Base-by-base conservation (phyloP, 768 basidiomycete genomes). In the Podaxis pistillaris region DNA sequence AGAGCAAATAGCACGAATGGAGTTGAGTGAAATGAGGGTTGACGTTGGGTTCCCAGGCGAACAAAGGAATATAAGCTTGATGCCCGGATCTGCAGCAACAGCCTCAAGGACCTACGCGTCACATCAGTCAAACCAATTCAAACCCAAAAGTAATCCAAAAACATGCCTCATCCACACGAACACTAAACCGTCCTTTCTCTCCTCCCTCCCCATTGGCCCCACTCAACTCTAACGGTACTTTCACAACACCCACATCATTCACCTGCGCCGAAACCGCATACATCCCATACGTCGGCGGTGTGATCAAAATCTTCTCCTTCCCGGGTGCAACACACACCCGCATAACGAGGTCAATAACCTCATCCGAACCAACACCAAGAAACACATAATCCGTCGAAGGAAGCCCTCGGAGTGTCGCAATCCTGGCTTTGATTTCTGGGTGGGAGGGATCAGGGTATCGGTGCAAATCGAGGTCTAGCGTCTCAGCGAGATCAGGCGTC, bases 251-350 rank as follows among this genome's bases (percentile, higher is more conserved):
- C 15, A 96, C 80, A 72, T 99, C 97, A 71, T 99, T 99, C 51
- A 98, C 88, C 69, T 97, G 91, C 9, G 96, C 97, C 63, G 90
- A 94, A 1, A 98, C 96, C 12, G 83, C 73, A 75, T 98, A 98
- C 96, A 98, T 99, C 17, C 96, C 97, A 72, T 98, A 98, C 12
- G 97, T 98, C 4, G 97, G 97, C 1, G 96, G 96, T 1, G 91
- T 93, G 38, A 85, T 89, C 70, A 98, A 74, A 37, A 97, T 90
- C 71, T 88, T 91, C 68, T 98, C 96, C 58, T 76, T 81, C 1
- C 74, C 84, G 0, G 97, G 97, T 1, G 75, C 76, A 67, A 96
- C 95, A 65, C 91, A 89, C 36, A 98, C 86, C 17, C 97, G 86
- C 78, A 96, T 95, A 53, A 98, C 79, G 59, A 98, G 78, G 71